Evolutionary conservation across 768 basidiomycete genomes (phyloP), one percentile per base, ranked within the genome.

Genomic region (Boletus reticuloceps): DNA sequence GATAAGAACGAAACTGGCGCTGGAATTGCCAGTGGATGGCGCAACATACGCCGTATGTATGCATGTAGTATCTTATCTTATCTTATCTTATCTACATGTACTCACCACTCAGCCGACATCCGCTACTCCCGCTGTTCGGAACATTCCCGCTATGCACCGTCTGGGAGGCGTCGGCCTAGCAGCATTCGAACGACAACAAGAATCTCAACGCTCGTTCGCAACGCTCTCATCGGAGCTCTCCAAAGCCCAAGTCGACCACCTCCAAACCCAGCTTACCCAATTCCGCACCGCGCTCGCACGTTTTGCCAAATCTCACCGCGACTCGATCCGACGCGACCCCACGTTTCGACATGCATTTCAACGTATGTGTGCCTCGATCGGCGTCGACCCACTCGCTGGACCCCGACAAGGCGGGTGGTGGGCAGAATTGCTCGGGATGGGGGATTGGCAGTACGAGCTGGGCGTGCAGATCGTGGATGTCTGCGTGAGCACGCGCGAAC

Each of bases 361-460:
- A 61, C 88, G 91, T 55, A 97, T 99, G 93, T 99, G 97, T 68
- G 82, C 89, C 3, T 86, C 88, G 16, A 91, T 99, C 53, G 94
- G 94, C 32, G 93, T 99, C 22, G 97, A 98, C 69, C 95, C 96
- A 2, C 82, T 98, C 20, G 88, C 91, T 2, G 93, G 92, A 0
- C 89, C 91, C 1, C 76, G 88, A 40, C 85, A 85, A 64, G 91
- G 90, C 37, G 92, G 93, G 3, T 91, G 91, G 84, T 97, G 94
- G 92, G 86, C 88, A 3, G 94, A 95, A 67, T 75, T 94, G 65
- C 81, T 94, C 36, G 88, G 87, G 9, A 72, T 97, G 51, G 86
- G 92, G 16, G 97, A 98, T 68, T 98, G 94, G 93, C 89, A 94
- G 64, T 90, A 92, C 68, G 95, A 97, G 65, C 82, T 98, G 7